Base-by-base conservation (phyloP, 768 basidiomycete species). In the Hygrocybe punicea region DNA sequence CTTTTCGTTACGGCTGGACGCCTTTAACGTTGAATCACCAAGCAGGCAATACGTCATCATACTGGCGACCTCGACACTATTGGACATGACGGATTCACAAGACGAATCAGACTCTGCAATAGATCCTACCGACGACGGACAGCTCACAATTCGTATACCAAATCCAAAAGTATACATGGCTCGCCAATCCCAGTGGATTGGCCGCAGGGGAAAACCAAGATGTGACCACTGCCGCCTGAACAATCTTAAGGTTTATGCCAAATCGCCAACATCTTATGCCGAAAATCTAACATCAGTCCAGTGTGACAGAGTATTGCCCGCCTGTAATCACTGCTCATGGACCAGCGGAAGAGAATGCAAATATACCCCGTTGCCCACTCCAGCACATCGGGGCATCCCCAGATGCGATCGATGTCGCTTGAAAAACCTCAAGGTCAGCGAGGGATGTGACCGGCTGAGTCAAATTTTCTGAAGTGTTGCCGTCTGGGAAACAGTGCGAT, bases 301-400 rank as follows among this genome's bases (percentile, higher is more conserved):
- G 86, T 88, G 86, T 64, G 86, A 88, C 67, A 80, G 86, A 55
- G 82, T 86, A 39, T 75, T 85, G 42, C 86, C 86, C 21, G 80
- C 79, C 10, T 88, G 86, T 68, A 88, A 87, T 63, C 84, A 88
- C 63, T 88, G 86, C 59, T 80, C 81, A 21, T 86, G 82, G 82
- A 78, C 80, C 14, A 78, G 77, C 55, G 78, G 79, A n/a, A 74
- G 80, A 59, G 83, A 85, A 58, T 88, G 86, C 71, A 81, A 79
- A 67, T 88, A 88, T 69, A 87, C 86, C 9, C 86, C 86, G 53
- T 70, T 88, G 44, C 86, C 86, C 17, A 88, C 86, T 3, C 87
- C 86, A 40, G 87, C 86, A 37, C 86, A 88, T 67, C 79, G 86
- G 57, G 86, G 86, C 21, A 87, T 88, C 58, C 86, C 86, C 29